Evolutionary conservation across 176 grass and related monocot genomes (phyloP), one percentile per base, ranked within the genome.

Genomic region (Oryza officinalis): DNA sequence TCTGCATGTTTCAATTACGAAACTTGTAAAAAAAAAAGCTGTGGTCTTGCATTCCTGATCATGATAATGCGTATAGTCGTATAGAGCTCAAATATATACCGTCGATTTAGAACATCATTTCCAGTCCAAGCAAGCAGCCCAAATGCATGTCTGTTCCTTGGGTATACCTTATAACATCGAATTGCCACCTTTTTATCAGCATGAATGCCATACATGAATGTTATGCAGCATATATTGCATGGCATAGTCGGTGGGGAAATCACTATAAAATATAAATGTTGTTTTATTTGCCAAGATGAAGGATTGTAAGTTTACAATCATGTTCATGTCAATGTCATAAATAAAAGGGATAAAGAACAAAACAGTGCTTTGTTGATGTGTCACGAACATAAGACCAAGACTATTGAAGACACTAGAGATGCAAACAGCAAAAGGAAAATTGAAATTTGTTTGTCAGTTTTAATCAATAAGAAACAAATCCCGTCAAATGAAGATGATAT

Each of bases 21-120:
- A 63, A 27, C 5, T 85, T 85, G 64, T 27, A 25, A 15, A 65
- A 49, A 15, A 15, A 2, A 40, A 60, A 59, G 11, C 52, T 7
- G 2, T 0, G 28, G 13, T n/a, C 25, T 74, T 65, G 40, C 11
- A 46, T 73, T 65, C 4, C 0, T 13, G 8, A 23, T 10, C 17
- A 64, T 80, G 5, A 30, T 7, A 87, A 35, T 2, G 41, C 6
- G 63, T 30, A 91, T 40, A 35, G 44, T 46, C 20, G 12, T 10
- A 8, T 14, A 74, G 7, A 47, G 26, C 2, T 65, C 4, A 32
- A 86, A 79, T 80, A 65, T 30, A 25, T 95, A 98, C 96, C 93
- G 74, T 52, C 96, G 80, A 74, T 98, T 98, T 50, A 98, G 83
- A 33, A 98, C 96, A 90, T 98, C 96, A 81, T 98, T 98, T 78